Evolutionary conservation across 192 early-diverging fungal genomes (phyloP), one percentile per base, ranked within the genome.

Genomic region (Borealophlyctis nickersoniae): DNA sequence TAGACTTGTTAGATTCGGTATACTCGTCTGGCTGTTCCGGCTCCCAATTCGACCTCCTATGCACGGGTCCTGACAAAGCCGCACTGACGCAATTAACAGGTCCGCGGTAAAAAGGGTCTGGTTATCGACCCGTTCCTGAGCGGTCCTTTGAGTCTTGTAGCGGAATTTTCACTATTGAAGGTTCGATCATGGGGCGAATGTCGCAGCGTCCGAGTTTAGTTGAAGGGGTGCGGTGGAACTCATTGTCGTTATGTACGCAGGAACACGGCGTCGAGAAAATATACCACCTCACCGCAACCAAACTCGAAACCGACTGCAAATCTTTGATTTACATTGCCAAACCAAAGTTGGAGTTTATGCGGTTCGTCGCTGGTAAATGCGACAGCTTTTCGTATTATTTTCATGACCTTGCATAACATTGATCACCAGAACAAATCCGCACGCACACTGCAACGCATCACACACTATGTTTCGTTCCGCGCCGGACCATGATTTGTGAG

Each of bases 241-340:
- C 7, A 53, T 53, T 14, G 13, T 53, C n/a, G n/a, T n/a, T n/a
- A n/a, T 28, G 13, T 7, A 53, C 52, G 59, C 66, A 91, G 86
- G 95, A 98, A 62, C 95, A 98, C 79, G 95, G 95, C 23, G 92
- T 95, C 13, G 92, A 96, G 58, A 95, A 92, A 77, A 89, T 98
- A 55, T 94, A 89, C 71, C 85, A 94, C 63, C 78, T 98, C 23
- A 75, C 89, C 22, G 59, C 81, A n/a, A 78, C 71, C 16, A 76
- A 71, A 32, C 60, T 89, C 59, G 86, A 89, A 4, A 89, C 87
- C 0, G 92, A 92, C 31, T 74, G 82, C 64, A 81, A 79, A 52
- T 85, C 79, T 58, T 58, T 98, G 26, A 83, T 96, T n/a, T 98
- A 94, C 69, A 81, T 98, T 33, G 83, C 87, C 52, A 73, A 91